Base-by-base conservation (phyloP, 2,329 filamentous ascomycete genomes). In the Aschersonia sp. region DNA sequence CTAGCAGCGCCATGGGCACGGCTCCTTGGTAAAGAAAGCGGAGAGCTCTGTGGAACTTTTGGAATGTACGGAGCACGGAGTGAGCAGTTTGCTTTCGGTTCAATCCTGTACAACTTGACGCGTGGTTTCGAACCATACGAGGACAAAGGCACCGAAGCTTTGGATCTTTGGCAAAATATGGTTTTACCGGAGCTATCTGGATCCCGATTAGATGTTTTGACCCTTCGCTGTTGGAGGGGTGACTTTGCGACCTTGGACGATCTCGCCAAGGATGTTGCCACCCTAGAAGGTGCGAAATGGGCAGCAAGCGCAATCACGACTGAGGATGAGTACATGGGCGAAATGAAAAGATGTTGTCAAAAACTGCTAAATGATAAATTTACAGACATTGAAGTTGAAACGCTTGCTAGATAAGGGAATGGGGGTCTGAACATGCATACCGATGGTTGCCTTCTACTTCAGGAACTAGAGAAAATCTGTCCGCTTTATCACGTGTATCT, bases 201-300 rank as follows among this genome's bases (percentile, higher is more conserved):
- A 31, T 45, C 44, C 44, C 44, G 5, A 5, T 29, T 45, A 40
- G 44, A 40, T 45, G 32, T 12, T 28, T 40, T 45, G 44, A 45
- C 44, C n/a, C 44, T 45, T 40, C 44, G 44, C 44, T 45, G 44
- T 40, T 45, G 44, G 44, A 45, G 32, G 44, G 20, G 44, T 45
- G 44, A 40, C 31, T 45, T 45, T 40, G 31, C 31, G 32, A 45
- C 44, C 31, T 45, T 45, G 44, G 44, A 31, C 32, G 44, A 45
- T 40, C 44, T 45, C n/a, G 44, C 44, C 31, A 28, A 45, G 44
- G 31, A 45, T 40, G 31, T 40, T 40, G 44, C 44, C n/a, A 6
- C 30, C 31, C 44, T 45, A 12, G 12, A 45, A 20, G 44, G 44
- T 45, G 44, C 44, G 20, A 40, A 45, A 32, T 12, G n/a, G 44